These are phyloP conservation scores for Umbelopsis sp. DNA, from an alignment of 192 early-diverging fungal genomes.

Conservation along the genomic window DNA sequence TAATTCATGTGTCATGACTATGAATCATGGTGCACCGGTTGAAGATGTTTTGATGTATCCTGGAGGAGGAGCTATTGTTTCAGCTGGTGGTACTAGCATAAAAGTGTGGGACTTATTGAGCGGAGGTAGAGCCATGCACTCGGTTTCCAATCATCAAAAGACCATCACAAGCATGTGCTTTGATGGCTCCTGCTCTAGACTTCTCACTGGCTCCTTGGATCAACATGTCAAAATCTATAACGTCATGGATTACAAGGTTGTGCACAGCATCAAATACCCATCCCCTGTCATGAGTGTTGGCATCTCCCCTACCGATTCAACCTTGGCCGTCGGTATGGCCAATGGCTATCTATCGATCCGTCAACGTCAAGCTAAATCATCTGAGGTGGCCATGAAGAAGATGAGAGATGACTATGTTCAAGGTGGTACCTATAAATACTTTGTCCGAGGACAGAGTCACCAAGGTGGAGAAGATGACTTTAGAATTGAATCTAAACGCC, in stretches of 20 bases:
- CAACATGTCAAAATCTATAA: slow-evolving; percentile 96
- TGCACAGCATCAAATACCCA: slow-evolving; percentile 86
- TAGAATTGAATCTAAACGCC: slow-evolving; percentile 69
- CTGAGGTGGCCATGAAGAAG: slow-evolving; percentile 59
- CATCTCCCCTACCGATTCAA: slow-evolving; percentile 88
- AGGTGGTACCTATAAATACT: slow-evolving; percentile 73
- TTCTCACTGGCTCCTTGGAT: slow-evolving; percentile 92
- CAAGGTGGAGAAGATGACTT: slow-evolving; percentile 69
- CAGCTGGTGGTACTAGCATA: slow-evolving; percentile 77
- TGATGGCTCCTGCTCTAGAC: slow-evolving; percentile 71
- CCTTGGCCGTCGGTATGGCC: slow-evolving; percentile 91
- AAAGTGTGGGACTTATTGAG: slow-evolving; percentile 89
- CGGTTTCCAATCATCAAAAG: slow-evolving; percentile 93
- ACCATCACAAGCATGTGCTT: slow-evolving; percentile 89
- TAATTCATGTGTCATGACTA: slow-evolving; percentile 70
- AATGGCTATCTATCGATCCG: slow-evolving; percentile 87
- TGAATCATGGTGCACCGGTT: slow-evolving; percentile 86
- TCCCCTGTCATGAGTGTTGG: slow-evolving; percentile 88
- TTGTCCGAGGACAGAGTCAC: slow-evolving; percentile 63
- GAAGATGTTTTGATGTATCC: slow-evolving; percentile 86
- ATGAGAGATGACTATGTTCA: slow-evolving; percentile 45
- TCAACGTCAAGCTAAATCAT: slow-evolving; percentile 76
- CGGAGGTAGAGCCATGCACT: slow-evolving; percentile 76
- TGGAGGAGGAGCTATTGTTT: slow-evolving; percentile 76
- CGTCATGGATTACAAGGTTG: slow-evolving; percentile 83